Evolutionary conservation across 306 rosid species (phyloP), one percentile per base, ranked within the genome.

Genomic region (Potentilla sterilis): DNA sequence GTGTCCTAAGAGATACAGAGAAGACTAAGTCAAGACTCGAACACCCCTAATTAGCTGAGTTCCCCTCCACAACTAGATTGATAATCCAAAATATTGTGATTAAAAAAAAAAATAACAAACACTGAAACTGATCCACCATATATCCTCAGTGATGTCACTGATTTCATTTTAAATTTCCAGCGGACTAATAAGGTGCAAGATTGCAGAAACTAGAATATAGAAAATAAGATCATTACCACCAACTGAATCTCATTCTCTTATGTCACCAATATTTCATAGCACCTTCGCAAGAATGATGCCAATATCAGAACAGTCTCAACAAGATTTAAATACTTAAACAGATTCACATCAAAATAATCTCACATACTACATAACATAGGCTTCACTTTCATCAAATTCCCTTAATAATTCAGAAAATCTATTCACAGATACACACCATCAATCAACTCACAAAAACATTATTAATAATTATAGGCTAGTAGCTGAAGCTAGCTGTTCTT

Each of bases 181-280:
- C 58, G 61, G 69, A 42, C 22, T 7, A 42, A 59, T 63, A 32
- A 7, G 57, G 18, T 42, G 16, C 58, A 74, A 43, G 65, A 32
- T 74, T 49, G 12, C n/a, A 62, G 58, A 41, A 10, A 70, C 67
- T 67, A 70, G 77, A 84, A 77, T 72, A 81, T 73, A 77, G 43
- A 70, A 70, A 83, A 78, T 72, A 81, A 82, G 70, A 81, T 83
- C 82, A 84, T 48, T 69, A 77, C 74, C 86, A 80, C 61, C 80
- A 79, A 81, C 81, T 67, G 65, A 87, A 79, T 85, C 83, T 77
- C 83, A 63, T 84, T 83, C 82, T 71, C 80, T 44, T 28, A 62
- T 78, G 79, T 82, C 78, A 73, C 51, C 74, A 52, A 65, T 82
- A 72, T 82, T 82, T 65, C 65, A 71, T 47, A 83, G 66, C 83